These are phyloP conservation scores for Peronospora belbahrii DNA, from an alignment of 352 stramenopile species.

Conservation along the genomic window DNA sequence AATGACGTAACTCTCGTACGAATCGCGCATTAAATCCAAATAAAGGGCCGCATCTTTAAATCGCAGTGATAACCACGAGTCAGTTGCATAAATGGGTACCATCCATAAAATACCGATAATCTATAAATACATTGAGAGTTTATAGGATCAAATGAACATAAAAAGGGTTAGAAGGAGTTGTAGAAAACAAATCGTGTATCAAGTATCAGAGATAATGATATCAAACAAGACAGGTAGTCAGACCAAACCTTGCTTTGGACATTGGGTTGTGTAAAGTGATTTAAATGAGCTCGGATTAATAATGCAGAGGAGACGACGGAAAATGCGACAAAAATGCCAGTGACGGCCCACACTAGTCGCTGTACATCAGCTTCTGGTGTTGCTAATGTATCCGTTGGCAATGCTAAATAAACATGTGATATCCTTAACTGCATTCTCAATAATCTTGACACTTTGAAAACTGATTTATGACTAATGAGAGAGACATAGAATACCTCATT, in stretches of 20 bases:
- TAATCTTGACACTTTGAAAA: background rate
- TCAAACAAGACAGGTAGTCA: no score
- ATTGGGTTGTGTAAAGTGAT: conserved; percentile 89
- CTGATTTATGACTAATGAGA: conserved; percentile 1
- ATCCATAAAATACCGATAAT: conserved; percentile 98
- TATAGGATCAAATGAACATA: no score
- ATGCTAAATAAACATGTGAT: conserved; percentile 9
- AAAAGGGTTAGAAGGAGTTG: no score
- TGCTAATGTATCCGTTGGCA: conserved; percentile 17
- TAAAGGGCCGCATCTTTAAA: conserved; percentile 90
- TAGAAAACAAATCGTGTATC: no score
- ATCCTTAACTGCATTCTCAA: conserved; percentile 16
- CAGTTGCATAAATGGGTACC: conserved; percentile 96
- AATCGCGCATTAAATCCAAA: conserved; percentile 93
- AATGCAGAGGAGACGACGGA: conserved; percentile 84
- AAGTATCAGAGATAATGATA: no score
- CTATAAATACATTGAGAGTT: conserved; percentile 34
- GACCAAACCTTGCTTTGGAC: conserved; percentile 92
- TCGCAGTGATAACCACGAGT: conserved; percentile 95
- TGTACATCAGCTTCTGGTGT: conserved; percentile 55
- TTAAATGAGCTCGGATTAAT: conserved; percentile 88
- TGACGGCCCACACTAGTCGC: conserved; percentile 74
- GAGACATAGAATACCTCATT: conserved; percentile 5
- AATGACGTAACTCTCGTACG: conserved; percentile 97
- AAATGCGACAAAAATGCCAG: conserved; percentile 86